These are phyloP conservation scores for Inonotus hispidus DNA, from an alignment of 1,284 basidiomycete species.

Conservation along the genomic window DNA sequence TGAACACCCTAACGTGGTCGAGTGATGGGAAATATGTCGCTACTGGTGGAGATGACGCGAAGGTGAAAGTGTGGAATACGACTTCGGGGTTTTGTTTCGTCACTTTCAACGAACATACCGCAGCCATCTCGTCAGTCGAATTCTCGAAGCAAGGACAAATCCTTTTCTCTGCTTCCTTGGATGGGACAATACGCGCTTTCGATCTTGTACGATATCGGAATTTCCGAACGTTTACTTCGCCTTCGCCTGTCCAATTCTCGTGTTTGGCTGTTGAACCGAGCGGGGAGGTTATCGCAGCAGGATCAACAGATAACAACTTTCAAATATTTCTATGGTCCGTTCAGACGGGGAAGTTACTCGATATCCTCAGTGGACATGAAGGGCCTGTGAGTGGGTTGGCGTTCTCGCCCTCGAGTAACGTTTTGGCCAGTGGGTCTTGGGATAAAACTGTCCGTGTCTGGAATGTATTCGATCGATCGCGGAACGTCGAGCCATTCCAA, in stretches of 20 bases:
- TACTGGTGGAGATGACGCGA: conserved; percentile 97
- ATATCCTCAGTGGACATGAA: conserved; percentile 90
- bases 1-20: conserved; percentile 92
- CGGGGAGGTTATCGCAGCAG: conserved; percentile 95
- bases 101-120: conserved; percentile 93
- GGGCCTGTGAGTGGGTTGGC: conserved; percentile 86
- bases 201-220: conserved; percentile 97
- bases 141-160: conserved; percentile 95
- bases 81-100: conserved; percentile 95
- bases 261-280: conserved; percentile 93
- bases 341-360: conserved; percentile 94
- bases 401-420: conserved; percentile 89
- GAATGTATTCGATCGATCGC: conserved; percentile 83
- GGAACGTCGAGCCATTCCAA: conserved; percentile 82
- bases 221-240: conserved; percentile 97
- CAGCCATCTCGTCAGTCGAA: conserved; percentile 81
- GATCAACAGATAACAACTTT: conserved; percentile 83
- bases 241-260: conserved; percentile 94
- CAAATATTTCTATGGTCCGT: conserved; percentile 99
- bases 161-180: conserved; percentile 92
- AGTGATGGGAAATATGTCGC: conserved; percentile 93
- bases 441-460: conserved; percentile 67
- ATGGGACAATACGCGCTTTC: conserved; percentile 96
- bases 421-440: conserved; percentile 76
- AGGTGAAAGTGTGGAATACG: conserved; percentile 98